These are phyloP conservation scores for Primulina tabacum DNA, from an alignment of 257 asterid species.

Conservation along the genomic window DNA sequence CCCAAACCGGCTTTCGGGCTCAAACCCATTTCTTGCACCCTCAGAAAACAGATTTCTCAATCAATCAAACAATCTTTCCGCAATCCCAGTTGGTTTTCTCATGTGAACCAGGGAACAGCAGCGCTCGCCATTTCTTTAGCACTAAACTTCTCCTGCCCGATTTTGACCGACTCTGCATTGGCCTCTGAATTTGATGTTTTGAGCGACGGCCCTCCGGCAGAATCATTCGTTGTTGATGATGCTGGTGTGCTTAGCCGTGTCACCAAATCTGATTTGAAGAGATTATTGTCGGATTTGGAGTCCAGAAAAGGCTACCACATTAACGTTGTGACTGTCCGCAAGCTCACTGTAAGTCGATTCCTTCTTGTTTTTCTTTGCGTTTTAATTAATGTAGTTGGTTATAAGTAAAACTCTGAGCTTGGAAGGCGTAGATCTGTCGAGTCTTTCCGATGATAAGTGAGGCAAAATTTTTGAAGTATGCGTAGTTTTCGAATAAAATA, in stretches of 20 bases:
- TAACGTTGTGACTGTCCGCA: constrained; percentile 83
- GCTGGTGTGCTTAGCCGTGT: constrained; percentile 95
- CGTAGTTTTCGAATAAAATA: background rate
- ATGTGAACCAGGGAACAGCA: constrained; percentile 71
- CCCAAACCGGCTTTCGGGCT: constrained; percentile 40
- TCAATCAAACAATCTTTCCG: constrained; percentile 34
- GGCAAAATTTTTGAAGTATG: background rate
- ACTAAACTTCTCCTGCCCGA: constrained; percentile 59
- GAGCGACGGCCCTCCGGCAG: constrained; percentile 79
- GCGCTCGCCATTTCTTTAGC: constrained; percentile 85
- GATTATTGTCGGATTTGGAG: constrained; percentile 80
- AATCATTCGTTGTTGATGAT: constrained; percentile 73
- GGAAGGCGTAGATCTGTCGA: background rate
- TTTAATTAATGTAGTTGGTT: background rate
- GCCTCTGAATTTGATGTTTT: constrained; percentile 92
- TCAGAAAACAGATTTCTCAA: constrained; percentile 35
- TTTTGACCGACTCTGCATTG: constrained; percentile 48
- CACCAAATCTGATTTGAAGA: constrained; percentile 82
- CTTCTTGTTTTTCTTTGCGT: background rate
- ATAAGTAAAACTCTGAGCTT: constrained; percentile 5
- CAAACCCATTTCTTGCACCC: constrained; percentile 57
- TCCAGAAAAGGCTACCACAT: constrained; percentile 87
- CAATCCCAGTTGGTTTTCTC: constrained; percentile 62
- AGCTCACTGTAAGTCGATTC: constrained; percentile 70
- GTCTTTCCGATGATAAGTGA: background rate